Percentiles rank a stretch among this genome's conserved stretches.
Conservation (phyloP, 495 filamentous ascomycete genomes). For the Penicillium bialowiezense region DNA sequence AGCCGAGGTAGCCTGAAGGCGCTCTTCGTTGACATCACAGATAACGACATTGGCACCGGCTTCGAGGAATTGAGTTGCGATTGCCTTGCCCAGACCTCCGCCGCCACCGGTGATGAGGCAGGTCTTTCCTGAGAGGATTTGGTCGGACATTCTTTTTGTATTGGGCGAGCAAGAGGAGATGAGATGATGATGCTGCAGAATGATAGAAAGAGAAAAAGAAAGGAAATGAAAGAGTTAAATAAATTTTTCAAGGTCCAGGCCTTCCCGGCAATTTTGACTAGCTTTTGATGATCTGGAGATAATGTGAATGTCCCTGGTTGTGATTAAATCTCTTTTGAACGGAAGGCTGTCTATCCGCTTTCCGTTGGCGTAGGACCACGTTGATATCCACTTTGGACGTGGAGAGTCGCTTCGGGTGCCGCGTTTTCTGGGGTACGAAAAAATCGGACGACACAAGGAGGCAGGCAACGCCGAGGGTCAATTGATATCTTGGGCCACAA, state of each 20-base stretch:
- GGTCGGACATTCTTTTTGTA: slow-evolving; percentile 15
- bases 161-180: not conserved
- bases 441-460: slow-evolving; percentile 4
- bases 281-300: no score
- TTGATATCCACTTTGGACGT: slow-evolving; percentile 1
- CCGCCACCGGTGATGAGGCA: slow-evolving; percentile 41
- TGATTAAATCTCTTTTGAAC: not conserved
- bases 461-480: slow-evolving; percentile 8
- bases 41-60: slow-evolving; percentile 43
- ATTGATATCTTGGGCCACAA: slow-evolving; percentile 1
- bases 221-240: not conserved
- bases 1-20: slow-evolving; percentile 34
- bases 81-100: slow-evolving; percentile 46
- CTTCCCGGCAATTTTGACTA: no score
- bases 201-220: not conserved
- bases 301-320: no score
- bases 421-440: slow-evolving; percentile 4
- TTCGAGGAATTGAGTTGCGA: slow-evolving; percentile 32
- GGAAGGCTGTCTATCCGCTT: slow-evolving; percentile 8
- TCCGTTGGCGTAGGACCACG: slow-evolving; percentile 7
- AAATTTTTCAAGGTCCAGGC: not conserved
- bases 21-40: slow-evolving; percentile 39
- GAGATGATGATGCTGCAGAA: not conserved
- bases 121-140: slow-evolving; percentile 32
- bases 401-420: slow-evolving; percentile 3